Evolutionary conservation across 495 filamentous ascomycete species (phyloP).

Genomic region (Tuber melanosporum): DNA sequence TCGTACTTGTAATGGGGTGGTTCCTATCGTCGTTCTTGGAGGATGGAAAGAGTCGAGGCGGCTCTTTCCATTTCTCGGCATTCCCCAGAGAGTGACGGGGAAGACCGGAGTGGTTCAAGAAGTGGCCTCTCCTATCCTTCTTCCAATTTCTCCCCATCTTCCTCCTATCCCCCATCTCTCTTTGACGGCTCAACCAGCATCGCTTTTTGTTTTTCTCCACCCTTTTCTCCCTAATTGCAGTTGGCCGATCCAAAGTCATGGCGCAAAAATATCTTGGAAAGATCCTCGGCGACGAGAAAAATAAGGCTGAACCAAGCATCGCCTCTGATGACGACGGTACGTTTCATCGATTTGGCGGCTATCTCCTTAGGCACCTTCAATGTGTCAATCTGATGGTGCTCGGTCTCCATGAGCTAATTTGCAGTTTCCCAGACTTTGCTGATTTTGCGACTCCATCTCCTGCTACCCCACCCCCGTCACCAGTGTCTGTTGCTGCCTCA

Average conservation of each 20-base stretch:
- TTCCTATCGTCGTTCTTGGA: not conserved
- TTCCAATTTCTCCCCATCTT: constrained; percentile 5
- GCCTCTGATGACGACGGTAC: constrained; percentile 33
- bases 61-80: not conserved
- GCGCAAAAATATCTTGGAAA: constrained; percentile 30
- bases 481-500: constrained; percentile 44
- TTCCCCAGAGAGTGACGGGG: not conserved
- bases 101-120: not conserved
- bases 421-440: constrained; percentile 47
- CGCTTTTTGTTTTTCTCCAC: not conserved
- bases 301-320: constrained; percentile 21
- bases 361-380: constrained; percentile 11
- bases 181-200: not conserved
- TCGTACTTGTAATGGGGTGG: not conserved
- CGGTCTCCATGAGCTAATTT: constrained; percentile 7
- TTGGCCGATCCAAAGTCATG: constrained; percentile 22
- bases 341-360: constrained; percentile 4
- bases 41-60: not conserved
- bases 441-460: constrained; percentile 47
- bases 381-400: constrained; percentile 19
- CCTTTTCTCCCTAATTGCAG: constrained; percentile 9
- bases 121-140: not conserved
- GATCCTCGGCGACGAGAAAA: constrained; percentile 31
- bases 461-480: constrained; percentile 34
- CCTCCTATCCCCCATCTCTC: not conserved